A percentile compares a stretch with the other conserved stretches of the same genome.
These are phyloP conservation scores for Apiospora aurea DNA, from an alignment of 2,329 filamentous ascomycete species.

Conservation along the genomic window DNA sequence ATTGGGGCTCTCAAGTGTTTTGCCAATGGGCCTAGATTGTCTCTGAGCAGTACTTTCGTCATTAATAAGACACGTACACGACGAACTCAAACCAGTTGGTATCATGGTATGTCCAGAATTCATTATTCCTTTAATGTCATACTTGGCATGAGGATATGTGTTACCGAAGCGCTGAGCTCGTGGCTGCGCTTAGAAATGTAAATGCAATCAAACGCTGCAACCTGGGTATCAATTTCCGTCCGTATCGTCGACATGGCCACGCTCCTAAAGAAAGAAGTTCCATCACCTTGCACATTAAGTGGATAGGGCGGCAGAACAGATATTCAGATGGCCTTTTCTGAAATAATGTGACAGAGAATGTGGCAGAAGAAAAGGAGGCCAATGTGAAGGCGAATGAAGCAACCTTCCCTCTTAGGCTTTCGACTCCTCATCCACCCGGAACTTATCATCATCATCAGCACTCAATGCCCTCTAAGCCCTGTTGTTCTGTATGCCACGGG, in stretches of 20 bases:
- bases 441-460: background rate
- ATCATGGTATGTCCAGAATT: background rate
- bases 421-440: background rate
- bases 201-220: slow-evolving; percentile 4
- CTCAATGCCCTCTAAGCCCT: slow-evolving; percentile 2
- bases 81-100: background rate
- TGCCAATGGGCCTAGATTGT: no score
- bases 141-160: background rate
- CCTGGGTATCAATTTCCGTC: slow-evolving; percentile 15
- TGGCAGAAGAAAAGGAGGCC: background rate
- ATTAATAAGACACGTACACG: background rate
- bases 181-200: background rate
- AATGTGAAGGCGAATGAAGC: background rate
- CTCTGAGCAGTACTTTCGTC: no score
- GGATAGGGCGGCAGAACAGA: background rate
- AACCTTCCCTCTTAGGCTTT: background rate
- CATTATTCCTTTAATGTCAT: background rate
- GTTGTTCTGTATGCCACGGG: slow-evolving; percentile 5
- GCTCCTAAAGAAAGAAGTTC: background rate
- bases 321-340: background rate
- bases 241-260: background rate
- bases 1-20: no score
- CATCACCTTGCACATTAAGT: background rate
- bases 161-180: background rate
- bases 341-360: background rate